phyloP scores from a whole-genome alignment of 257 asterid species.

The Schizonepeta tenuifolia region DNA sequence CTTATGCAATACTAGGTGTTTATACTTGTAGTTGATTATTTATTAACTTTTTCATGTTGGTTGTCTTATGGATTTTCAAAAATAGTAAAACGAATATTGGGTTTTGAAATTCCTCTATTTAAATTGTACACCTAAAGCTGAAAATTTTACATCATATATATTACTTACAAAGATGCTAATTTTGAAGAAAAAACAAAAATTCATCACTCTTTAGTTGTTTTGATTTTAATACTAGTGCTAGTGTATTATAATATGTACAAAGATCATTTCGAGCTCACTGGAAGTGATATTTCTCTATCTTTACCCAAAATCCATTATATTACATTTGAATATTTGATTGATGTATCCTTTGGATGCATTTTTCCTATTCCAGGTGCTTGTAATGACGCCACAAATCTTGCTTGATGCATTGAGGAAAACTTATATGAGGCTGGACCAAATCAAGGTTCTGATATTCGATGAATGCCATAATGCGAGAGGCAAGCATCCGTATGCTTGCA shows the following conservation, averaged over 20 bases:
- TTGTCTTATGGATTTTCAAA: constrained; percentile 12
- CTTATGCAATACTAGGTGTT: neutral
- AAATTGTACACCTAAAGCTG: neutral
- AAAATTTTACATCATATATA: no score
- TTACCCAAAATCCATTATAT: no score
- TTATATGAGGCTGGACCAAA: constrained; percentile 53
- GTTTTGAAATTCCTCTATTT: neutral
- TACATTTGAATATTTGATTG: no score
- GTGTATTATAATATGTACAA: no score
- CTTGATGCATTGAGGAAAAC: constrained; percentile 75
- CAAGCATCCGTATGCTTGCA: constrained; percentile 63
- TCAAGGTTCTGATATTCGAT: constrained; percentile 78
- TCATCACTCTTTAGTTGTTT: no score
- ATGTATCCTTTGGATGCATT: no score
- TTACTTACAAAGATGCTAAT: neutral
- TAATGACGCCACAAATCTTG: constrained; percentile 84
- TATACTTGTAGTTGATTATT: neutral
- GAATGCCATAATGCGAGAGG: constrained; percentile 91
- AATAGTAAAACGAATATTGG: neutral
- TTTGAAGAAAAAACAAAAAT: neutral
- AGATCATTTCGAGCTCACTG: no score
- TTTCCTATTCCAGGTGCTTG: constrained; percentile 73
- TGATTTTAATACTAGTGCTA: no score
- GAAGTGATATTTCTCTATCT: no score
- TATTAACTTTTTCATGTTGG: neutral